Base-by-base conservation (phyloP, 2,329 filamentous ascomycete species). In the Sporothrix dimorphospora region DNA sequence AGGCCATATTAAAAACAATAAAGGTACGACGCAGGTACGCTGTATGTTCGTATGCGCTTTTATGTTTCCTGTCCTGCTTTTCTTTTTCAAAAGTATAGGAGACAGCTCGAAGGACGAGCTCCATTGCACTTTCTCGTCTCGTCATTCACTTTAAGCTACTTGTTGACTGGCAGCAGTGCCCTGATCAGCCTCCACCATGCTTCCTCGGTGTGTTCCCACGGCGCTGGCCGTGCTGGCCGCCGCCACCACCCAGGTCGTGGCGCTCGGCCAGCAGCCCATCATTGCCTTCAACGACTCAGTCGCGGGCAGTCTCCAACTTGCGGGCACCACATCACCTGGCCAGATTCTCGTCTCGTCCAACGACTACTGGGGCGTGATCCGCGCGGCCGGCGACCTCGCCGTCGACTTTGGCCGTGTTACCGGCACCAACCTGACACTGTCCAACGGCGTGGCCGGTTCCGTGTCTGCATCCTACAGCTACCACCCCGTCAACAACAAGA, bases 321-420 rank as follows among this genome's bases (percentile, higher is more conserved):
- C 81, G 73, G 82, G 80, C 27, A 19, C 12, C 76, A 77, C 4
- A 74, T 79, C 27, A 77, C 79, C 14, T 75, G 81, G 84, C 0
- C 85, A 87, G 77, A 88, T 91, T 68, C 81, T 87, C 2, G 82
- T 89, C n/a, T 87, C 87, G 11, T 76, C 79, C 24, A 81, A 87
- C 71, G 90, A 92, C 73, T 91, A 87, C 83, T 90, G 88, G 81
- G 91, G 90, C 72, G 91, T 92, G 0, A 84, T 92, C 70, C 86
- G 90, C 34, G 90, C 89, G 5, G 91, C 89, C 0, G 84, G 89
- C 51, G 91, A 93, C 79, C 84, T 93, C 11, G 89, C 90, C 0
- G 77, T 83, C 4, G 91, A 93, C 79, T 91, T 93, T 80, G 90
- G 90, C 19, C 87, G 89, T n/a, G 90, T 92, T 4, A 92, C 90